These are phyloP conservation scores for Sporobolomyces phaffii DNA, from an alignment of 768 basidiomycete species.

Conservation along the genomic window DNA sequence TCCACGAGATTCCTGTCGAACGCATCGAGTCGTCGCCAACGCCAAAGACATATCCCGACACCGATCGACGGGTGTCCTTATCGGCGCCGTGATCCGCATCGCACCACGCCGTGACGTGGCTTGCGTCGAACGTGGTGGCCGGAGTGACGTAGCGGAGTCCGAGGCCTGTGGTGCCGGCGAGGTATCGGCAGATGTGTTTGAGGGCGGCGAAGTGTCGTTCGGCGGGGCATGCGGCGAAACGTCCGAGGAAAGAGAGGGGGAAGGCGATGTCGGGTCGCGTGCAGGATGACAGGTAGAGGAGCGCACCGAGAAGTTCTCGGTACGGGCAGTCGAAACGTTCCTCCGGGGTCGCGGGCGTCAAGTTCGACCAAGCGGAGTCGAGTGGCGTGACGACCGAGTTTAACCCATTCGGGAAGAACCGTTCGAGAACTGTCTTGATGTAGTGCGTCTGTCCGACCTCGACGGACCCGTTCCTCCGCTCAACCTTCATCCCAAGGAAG, in stretches of 20 bases:
- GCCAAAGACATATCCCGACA: too few relatives aligned
- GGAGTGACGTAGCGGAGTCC: constrained; percentile 42
- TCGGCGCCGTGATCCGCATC: too few relatives aligned
- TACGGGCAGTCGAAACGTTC: not conserved
- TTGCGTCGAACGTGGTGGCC: not conserved
- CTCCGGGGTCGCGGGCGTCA: not conserved
- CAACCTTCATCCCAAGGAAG: not conserved
- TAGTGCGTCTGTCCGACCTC: constrained; percentile 34
- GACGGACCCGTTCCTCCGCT: not conserved
- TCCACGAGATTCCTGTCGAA: too few relatives aligned
- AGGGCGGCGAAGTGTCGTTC: not conserved
- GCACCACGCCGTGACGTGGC: not conserved
- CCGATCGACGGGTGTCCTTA: too few relatives aligned
- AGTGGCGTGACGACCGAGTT: constrained; percentile 45
- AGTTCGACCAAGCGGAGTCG: constrained; percentile 27
- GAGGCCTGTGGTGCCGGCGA: constrained; percentile 43
- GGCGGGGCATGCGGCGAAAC: not conserved
- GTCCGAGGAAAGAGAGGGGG: constrained; percentile 41
- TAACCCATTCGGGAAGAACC: constrained; percentile 43
- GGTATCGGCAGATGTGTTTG: constrained; percentile 50
- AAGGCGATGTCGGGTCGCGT: constrained; percentile 43
- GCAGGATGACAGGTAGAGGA: constrained; percentile 42
- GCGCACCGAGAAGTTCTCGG: constrained; percentile 7
- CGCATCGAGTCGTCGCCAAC: too few relatives aligned
- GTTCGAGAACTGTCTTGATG: constrained; percentile 44